These are phyloP conservation scores for Aeminium ludgeri DNA, from an alignment of 495 filamentous ascomycete genomes.

Conservation along the genomic window DNA sequence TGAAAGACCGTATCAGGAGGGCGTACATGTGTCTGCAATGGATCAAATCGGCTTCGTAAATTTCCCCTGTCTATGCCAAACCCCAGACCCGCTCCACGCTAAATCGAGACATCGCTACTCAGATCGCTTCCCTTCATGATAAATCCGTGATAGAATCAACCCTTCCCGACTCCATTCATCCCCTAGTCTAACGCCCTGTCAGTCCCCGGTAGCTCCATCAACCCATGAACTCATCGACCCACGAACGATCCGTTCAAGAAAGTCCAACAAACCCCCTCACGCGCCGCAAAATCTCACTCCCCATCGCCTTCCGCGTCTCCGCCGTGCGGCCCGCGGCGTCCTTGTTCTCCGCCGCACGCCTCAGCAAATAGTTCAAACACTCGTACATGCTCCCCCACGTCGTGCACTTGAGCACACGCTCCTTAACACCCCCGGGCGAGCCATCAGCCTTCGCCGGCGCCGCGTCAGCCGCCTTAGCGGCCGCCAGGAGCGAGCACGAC, in stretches of 20 bases:
- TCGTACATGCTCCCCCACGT: slow-evolving; percentile 85
- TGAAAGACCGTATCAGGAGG: too few relatives aligned
- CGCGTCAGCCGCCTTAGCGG: slow-evolving; percentile 19
- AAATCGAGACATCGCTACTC: too few relatives aligned
- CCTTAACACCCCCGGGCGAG: slow-evolving; percentile 16
- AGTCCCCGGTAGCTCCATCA: too few relatives aligned
- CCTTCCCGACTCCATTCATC: too few relatives aligned
- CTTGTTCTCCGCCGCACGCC: slow-evolving; percentile 79
- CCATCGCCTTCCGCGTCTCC: slow-evolving; percentile 59
- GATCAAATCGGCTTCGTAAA: too few relatives aligned
- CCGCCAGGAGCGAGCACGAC: slow-evolving; percentile 58
- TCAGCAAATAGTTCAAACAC: slow-evolving; percentile 81
- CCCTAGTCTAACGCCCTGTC: too few relatives aligned
- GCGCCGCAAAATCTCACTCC: slow-evolving; percentile 49
- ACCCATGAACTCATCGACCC: too few relatives aligned
- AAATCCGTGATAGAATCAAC: too few relatives aligned
- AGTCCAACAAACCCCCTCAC: slow-evolving; percentile 22
- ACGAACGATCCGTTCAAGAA: neutral
- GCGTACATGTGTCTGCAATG: too few relatives aligned
- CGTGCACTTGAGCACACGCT: slow-evolving; percentile 67
- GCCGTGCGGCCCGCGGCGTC: slow-evolving; percentile 68
- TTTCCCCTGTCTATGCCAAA: too few relatives aligned
- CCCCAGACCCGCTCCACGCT: too few relatives aligned
- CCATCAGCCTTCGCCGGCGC: slow-evolving; percentile 14
- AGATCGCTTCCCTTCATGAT: too few relatives aligned